A percentile compares a stretch with the other conserved stretches of the same genome.
phyloP scores from a whole-genome alignment of 225 moss, liverwort and hornwort species.

The Marchantia paleacea region DNA sequence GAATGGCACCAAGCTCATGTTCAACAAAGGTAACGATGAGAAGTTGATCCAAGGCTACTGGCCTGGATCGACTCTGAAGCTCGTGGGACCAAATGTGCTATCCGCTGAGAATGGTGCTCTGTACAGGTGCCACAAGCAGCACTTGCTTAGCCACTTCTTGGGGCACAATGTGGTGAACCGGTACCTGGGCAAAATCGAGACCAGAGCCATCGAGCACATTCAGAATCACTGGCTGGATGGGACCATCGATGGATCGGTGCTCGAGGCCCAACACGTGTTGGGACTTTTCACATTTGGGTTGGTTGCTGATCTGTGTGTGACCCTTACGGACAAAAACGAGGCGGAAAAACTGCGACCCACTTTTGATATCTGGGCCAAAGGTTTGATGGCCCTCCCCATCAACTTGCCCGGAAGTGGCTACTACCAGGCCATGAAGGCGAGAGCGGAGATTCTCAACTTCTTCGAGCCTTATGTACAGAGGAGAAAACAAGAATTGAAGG shows the following conservation, averaged over 20 bases:
- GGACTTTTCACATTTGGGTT: not conserved
- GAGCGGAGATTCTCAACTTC: slow-evolving; percentile 13
- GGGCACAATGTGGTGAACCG: not conserved
- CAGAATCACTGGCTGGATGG: slow-evolving; percentile 11
- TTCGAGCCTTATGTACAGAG: not conserved
- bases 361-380: slow-evolving; percentile 17
- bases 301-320: slow-evolving; percentile 4
- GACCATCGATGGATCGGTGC: slow-evolving; percentile 6
- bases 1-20: slow-evolving; percentile 14
- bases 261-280: not conserved
- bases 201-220: not conserved
- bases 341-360: not conserved
- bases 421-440: slow-evolving; percentile 21
- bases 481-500: slow-evolving; percentile 21
- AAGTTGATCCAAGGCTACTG: slow-evolving; percentile 16
- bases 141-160: slow-evolving; percentile 8
- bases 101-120: not conserved
- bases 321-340: not conserved
- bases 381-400: slow-evolving; percentile 27
- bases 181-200: not conserved
- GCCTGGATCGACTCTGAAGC: slow-evolving; percentile 6
- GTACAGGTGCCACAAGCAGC: slow-evolving; percentile 4
- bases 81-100: slow-evolving; percentile 1
- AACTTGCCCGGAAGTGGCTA: slow-evolving; percentile 13
- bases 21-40: slow-evolving; percentile 11